These are phyloP conservation scores for Pseudogymnoascus sp. DNA, from an alignment of 2,329 filamentous ascomycete genomes.

Conservation along the genomic window DNA sequence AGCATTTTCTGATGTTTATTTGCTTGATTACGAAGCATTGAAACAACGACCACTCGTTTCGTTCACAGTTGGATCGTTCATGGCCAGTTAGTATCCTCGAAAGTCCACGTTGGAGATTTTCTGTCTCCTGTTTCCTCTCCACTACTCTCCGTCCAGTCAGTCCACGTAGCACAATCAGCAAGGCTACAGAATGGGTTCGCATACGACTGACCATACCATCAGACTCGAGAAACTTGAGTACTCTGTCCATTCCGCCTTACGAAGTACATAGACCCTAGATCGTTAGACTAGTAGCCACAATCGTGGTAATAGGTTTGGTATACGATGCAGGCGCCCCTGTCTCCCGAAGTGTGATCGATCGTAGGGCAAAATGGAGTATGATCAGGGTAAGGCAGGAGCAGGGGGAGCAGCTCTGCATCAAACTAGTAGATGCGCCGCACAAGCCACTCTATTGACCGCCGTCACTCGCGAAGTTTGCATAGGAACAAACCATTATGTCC, in stretches of 20 bases:
- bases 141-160: neutral
- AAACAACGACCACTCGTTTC: neutral
- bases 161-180: neutral
- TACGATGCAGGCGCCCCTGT: neutral
- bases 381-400: neutral
- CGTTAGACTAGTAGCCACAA: neutral
- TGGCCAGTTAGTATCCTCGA: neutral
- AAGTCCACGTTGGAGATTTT: neutral
- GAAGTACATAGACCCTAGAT: neutral
- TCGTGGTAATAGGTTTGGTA: neutral
- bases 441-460: neutral
- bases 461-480: neutral
- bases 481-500: neutral
- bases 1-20: neutral
- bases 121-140: neutral
- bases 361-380: neutral
- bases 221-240: neutral
- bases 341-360: neutral
- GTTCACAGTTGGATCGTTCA: neutral
- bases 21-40: conserved; percentile 8
- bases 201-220: neutral
- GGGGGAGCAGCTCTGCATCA: neutral
- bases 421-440: neutral
- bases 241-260: neutral
- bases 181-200: neutral